Evolutionary conservation across 2,329 filamentous ascomycete genomes (phyloP), one percentile per base, ranked within the genome.

Genomic region (Dendrostoma leiphaemia): DNA sequence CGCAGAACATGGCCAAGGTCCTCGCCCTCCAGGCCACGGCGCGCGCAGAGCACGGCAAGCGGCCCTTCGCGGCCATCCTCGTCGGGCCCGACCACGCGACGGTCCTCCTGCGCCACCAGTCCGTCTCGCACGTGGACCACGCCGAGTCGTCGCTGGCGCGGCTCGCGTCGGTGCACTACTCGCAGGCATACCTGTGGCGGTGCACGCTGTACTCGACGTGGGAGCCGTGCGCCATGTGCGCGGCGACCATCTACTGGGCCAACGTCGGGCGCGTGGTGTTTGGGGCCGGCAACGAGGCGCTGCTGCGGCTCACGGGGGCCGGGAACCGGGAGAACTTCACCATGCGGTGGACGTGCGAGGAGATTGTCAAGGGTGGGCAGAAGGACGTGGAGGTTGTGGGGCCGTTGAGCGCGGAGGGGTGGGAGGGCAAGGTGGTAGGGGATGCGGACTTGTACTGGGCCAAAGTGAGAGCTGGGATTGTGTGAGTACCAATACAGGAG

Each of bases 191-290:
- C 59, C 69, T 81, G 2, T 75, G 74, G 66, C 37, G 13, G 24
- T 81, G 77, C 60, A 80, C 77, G 0, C 63, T 81, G 35, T 74
- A 79, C 44, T 75, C 72, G 21, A 81, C 78, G 10, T 81, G 79
- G 78, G 79, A 81, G 63, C 78, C 78, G 2, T 81, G 79, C 56
- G 77, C 75, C 19, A 81, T 81, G 78, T 81, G 77, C 60, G 67
- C 69, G 51, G 62, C 59, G 19, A 64, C 62, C 13, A 56, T 63
- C 6, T 65, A 63, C 54, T 81, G 78, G 78, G 76, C 77, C 35
- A 74, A 79, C 60, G 80, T 81, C 53, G 79, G 78, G 6, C 68
- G 78, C 3, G 64, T 81, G 32, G 69, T 81, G 4, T 81, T 79
- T 59, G 73, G 74, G 3, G 78, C 75, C 1, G 74, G 72, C 44